A percentile compares a stretch with the other conserved stretches of the same genome.
phyloP scores from a whole-genome alignment of 371 early-diverging fungal species.

The Circinella minor region DNA sequence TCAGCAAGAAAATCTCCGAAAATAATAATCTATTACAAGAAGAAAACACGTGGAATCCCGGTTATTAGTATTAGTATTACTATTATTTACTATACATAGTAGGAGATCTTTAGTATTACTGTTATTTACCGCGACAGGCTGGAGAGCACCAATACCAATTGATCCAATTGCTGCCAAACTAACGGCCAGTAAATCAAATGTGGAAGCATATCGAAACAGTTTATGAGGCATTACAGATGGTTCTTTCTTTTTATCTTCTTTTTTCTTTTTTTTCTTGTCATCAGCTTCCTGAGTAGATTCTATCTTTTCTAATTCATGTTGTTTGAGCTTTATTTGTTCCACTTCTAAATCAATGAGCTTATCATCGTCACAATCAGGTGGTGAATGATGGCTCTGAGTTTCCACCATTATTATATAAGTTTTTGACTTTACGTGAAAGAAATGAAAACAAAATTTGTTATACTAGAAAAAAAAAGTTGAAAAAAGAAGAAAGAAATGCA shows the following conservation, averaged over 20 bases:
- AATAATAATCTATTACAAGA: conserved; percentile 20
- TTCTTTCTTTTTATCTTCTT: conserved; percentile 34
- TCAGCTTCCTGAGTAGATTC: background rate
- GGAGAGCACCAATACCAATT: conserved; percentile 33
- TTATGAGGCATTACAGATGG: conserved; percentile 12
- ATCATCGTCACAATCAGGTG: background rate
- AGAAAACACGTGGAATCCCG: too few species aligned
- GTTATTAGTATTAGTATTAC: too few species aligned
- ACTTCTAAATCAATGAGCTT: conserved; percentile 1
- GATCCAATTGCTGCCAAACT: conserved; percentile 26
- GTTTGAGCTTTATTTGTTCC: background rate
- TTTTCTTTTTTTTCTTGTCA: background rate
- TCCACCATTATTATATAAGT: background rate
- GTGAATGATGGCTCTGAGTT: background rate
- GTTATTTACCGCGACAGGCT: conserved; percentile 34
- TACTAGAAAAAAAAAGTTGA: too few species aligned
- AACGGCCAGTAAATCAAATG: conserved; percentile 24
- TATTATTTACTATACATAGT: too few species aligned
- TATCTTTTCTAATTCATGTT: background rate
- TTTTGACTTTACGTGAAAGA: too few species aligned
- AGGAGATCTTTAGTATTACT: too few species aligned
- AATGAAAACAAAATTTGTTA: too few species aligned
- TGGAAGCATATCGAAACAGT: conserved; percentile 9
- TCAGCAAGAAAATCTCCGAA: conserved; percentile 26
- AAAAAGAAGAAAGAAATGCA: too few species aligned